Base-by-base conservation (phyloP, 1,284 basidiomycete species). In the Cystobasidium slooffiae region DNA sequence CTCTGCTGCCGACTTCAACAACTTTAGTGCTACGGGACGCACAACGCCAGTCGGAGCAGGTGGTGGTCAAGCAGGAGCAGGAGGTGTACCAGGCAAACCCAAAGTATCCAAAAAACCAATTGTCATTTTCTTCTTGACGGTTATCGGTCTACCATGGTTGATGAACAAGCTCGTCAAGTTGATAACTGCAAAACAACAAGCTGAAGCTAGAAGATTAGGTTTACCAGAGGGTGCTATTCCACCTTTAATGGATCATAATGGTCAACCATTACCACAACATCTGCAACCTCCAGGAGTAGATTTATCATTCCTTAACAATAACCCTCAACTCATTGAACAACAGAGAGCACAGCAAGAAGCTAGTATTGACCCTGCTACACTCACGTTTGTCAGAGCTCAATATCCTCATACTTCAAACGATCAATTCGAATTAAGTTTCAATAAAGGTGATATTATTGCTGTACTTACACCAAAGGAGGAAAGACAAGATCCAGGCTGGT, bases 401-500 rank as follows among this genome's bases (percentile, higher is more conserved):
- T 95, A 92, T 83, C 86, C 90, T 0, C 58, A 73, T 59, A 37
- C 43, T 18, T 97, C 97, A 82, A 79, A 82, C 18, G 80, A 82
- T n/a, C 79, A 88, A 31, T 86, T 92, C 1, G 95, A 98, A 84
- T 87, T 99, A 16, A 85, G 85, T 22, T 85, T 99, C 75, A 89
- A 91, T 81, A 89, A 91, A 81, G 92, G 96, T 80, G 94, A 97
- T 82, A 94, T 99, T 75, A 92, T 99, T 2, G 97, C 97, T 1
- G 90, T 99, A 63, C 88, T 96, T 83, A 92, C 88, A 62, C 92
- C 91, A 81, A 83, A 91, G 75, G 90, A 93, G 79, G 89, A 90
- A 12, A 83, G 87, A 37, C 88, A 88, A 88, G 89, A 89, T 74
- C 87, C 87, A 16, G 93, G 94, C 62, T 99, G 97, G 96, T 99